Percentiles rank a stretch among this genome's conserved stretches.
Conservation (phyloP, 116 monocot species). For the Iris pallida region DNA sequence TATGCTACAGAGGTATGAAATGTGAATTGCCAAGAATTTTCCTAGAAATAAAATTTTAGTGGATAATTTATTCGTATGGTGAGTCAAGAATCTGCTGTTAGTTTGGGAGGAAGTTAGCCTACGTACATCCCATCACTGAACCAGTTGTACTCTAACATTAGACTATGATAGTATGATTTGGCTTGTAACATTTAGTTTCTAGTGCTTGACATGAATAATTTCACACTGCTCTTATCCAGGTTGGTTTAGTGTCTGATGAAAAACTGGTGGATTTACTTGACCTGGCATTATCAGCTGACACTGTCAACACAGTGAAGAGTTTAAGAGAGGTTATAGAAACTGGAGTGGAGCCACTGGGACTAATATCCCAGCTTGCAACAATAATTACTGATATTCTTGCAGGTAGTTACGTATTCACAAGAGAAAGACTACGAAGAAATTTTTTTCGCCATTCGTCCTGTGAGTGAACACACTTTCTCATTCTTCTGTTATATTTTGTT, state of each 20-base stretch:
- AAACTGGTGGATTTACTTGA: constrained; percentile 93
- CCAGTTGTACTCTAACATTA: too few relatives aligned
- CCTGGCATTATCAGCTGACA: constrained; percentile 85
- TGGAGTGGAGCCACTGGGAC: constrained; percentile 79
- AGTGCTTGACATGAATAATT: too few relatives aligned
- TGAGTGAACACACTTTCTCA: constrained; percentile 29
- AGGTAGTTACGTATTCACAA: constrained; percentile 69
- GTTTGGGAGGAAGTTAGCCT: too few relatives aligned
- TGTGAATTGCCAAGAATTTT: too few relatives aligned
- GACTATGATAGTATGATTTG: too few relatives aligned
- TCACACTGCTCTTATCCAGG: constrained; percentile 32
- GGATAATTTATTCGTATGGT: too few relatives aligned
- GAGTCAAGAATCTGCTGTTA: too few relatives aligned
- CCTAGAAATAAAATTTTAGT: too few relatives aligned
- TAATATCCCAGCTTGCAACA: constrained; percentile 95
- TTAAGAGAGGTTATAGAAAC: constrained; percentile 88
- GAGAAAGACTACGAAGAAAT: constrained; percentile 55
- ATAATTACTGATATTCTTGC: constrained; percentile 98
- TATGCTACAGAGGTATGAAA: too few relatives aligned
- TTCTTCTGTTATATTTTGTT: not conserved
- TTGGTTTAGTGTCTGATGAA: constrained; percentile 87
- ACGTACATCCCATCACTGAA: too few relatives aligned
- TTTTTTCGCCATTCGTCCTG: constrained; percentile 64
- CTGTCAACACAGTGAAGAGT: constrained; percentile 84
- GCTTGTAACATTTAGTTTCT: too few relatives aligned